Evolutionary conservation across 1,139 yeast species (phyloP), one percentile per base, ranked within the genome.

Genomic region (Candida pseudoviswanathii): DNA sequence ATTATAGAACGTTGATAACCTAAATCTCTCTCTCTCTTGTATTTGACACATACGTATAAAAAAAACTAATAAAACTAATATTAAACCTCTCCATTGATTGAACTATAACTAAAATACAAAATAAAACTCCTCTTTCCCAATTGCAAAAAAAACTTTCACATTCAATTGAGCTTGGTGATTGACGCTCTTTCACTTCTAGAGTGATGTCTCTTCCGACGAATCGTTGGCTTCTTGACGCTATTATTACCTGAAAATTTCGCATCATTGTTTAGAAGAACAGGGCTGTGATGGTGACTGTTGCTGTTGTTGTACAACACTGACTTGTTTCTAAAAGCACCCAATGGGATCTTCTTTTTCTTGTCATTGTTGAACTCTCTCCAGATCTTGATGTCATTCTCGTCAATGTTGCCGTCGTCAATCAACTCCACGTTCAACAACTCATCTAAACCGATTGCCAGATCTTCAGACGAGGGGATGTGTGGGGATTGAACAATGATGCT

Each of bases 311-410:
- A 71, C 37, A 75, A 59, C 26, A 79, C 65, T 4, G 91, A 89
- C 61, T 89, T 86, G 67, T 90, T 91, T 59, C 97, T 76, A 64
- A 91, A 91, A 1, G 97, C 97, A 4, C 96, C 89, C 39, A 91
- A 69, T 2, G 97, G 97, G 7, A 89, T 89, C 53, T 81, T 80
- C 43, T 81, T 78, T 57, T 81, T 80, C 55, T 75, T 78, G 56
- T 65, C 66, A 60, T 63, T 69, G 60, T 80, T 72, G 64, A 79
- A 75, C 64, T 79, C 82, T 59, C 83, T 58, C 86, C 84, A 75
- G 51, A 77, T 73, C 51, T 70, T 67, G 6, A 69, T 77, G 50
- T 77, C 82, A 54, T 77, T 82, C 48, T 80, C 84, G 48, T 85
- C 89, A 7, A 37, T 37, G 26, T 37, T 37, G 10, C 41, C 41